These are phyloP conservation scores for Cryptococcus sp. DNA, from an alignment of 1,284 basidiomycete species.

Conservation along the genomic window DNA sequence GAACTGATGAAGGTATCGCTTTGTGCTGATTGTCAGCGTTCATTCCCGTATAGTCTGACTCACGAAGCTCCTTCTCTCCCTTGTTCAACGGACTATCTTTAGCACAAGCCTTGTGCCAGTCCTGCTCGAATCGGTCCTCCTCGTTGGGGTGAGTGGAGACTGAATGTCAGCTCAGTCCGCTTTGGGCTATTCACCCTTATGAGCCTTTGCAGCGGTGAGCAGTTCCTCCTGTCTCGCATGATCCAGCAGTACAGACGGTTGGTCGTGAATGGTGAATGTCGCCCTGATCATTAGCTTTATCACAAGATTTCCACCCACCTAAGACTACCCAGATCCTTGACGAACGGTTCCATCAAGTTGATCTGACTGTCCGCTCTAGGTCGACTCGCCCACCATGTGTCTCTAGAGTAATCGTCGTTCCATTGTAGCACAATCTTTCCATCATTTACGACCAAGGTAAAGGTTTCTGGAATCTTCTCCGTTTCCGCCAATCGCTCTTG, in stretches of 20 bases:
- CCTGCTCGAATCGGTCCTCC: constrained; percentile 32
- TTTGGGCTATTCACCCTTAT: constrained; percentile 20
- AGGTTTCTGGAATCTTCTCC: constrained; percentile 46
- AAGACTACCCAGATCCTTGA: constrained; percentile 36
- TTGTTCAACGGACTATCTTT: constrained; percentile 37
- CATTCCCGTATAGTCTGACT: constrained; percentile 3
- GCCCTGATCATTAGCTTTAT: constrained; percentile 21
- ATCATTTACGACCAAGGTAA: constrained; percentile 45
- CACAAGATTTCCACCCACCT: constrained; percentile 22
- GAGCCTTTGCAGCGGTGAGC: constrained; percentile 28
- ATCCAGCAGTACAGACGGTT: constrained; percentile 44
- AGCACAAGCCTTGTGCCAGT: constrained; percentile 42
- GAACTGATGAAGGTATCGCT: constrained; percentile 40
- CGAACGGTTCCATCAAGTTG: constrained; percentile 49
- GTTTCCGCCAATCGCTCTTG: constrained; percentile 34
- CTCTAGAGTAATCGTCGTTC: constrained; percentile 48
- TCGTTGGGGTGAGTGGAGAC: constrained; percentile 36
- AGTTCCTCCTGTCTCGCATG: constrained; percentile 37
- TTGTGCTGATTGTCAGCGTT: constrained; percentile 14
- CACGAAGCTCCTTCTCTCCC: constrained; percentile 35
- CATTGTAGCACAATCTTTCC: constrained; percentile 48
- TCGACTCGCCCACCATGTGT: constrained; percentile 44
- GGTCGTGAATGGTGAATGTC: constrained; percentile 48
- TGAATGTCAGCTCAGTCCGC: constrained; percentile 2
- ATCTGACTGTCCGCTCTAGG: constrained; percentile 45